phyloP scores from a whole-genome alignment of 176 grass and related monocot genomes.

The Triticum urartu region DNA sequence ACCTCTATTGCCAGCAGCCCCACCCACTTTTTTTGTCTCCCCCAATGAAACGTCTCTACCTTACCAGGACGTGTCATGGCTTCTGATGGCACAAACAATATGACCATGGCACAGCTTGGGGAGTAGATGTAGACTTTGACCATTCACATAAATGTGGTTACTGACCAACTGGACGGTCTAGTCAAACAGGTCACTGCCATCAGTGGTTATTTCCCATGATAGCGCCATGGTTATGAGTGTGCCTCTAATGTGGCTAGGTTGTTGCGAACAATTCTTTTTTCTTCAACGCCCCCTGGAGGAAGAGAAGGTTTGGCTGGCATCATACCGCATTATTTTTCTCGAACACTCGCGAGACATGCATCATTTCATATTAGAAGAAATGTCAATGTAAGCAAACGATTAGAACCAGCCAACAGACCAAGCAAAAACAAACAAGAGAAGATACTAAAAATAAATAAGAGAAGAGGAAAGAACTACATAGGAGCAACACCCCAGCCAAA shows the following conservation, averaged over 20 bases:
- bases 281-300: not conserved
- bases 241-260: not conserved
- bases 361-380: no score
- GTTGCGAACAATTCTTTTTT: not conserved
- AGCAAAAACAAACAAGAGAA: no score
- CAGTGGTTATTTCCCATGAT: not conserved
- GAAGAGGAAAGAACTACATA: no score
- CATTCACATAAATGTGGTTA: not conserved
- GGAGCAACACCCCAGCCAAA: no score
- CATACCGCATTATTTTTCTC: not conserved
- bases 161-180: slow-evolving; percentile 2
- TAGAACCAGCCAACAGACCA: no score
- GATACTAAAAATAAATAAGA: no score
- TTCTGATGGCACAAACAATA: not conserved
- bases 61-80: not conserved
- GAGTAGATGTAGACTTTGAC: slow-evolving; percentile 1
- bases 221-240: not conserved
- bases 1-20: not conserved
- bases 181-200: not conserved
- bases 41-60: not conserved
- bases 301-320: not conserved
- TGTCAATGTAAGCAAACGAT: no score
- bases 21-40: not conserved
- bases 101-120: not conserved
- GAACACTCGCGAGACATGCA: no score